Base-by-base conservation (phyloP, 805 yeast genomes). In the Candida cerambycidarum region DNA sequence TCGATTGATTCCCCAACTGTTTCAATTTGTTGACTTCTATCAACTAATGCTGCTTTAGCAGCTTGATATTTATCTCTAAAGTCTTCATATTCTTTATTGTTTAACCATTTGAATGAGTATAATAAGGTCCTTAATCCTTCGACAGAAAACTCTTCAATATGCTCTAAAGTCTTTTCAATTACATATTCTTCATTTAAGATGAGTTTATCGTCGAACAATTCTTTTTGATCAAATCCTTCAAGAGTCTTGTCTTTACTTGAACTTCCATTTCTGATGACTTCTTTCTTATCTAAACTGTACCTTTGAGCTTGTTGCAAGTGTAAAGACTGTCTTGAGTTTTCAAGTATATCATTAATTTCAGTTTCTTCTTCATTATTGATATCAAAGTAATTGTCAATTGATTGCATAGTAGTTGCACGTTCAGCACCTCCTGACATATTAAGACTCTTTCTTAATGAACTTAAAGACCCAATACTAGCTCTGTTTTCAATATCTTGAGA, bases 91-190 rank as follows among this genome's bases (percentile, higher is more conserved):
- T 77, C 84, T 0, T 61, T 59, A 15, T 68, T 63, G 34, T 76
- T 75, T 12, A 93, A 52, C 83, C 92, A 85, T 53, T 78, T 80
- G 65, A 79, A 89, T 3, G 89, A 82, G 60, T 89, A 93, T 48
- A 93, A 60, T 50, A 93, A 74, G 0, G 99, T 93, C 57, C 99
- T 77, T 44, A 93, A 69, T 1, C 99, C 99, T 49, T 92, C 97
- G 0, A 95, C 85, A 0, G 97, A 89, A 62, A 90, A 93, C 46
- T 88, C 95, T 53, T 93, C 98, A 45, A 93, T 79, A 49, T 95
- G 96, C 53, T 88, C 86, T 43, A 95, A 68, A 0, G 98, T 92
- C 50, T 79, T 80, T 58, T 89, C 97, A 29, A 90, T 57, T 3
- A 92, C 70, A 55, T 79, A 87, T 48, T 82, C 89, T 12, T 88